Conservation (phyloP, 768 basidiomycete genomes). For the Cantharellus cinnabarinus region DNA sequence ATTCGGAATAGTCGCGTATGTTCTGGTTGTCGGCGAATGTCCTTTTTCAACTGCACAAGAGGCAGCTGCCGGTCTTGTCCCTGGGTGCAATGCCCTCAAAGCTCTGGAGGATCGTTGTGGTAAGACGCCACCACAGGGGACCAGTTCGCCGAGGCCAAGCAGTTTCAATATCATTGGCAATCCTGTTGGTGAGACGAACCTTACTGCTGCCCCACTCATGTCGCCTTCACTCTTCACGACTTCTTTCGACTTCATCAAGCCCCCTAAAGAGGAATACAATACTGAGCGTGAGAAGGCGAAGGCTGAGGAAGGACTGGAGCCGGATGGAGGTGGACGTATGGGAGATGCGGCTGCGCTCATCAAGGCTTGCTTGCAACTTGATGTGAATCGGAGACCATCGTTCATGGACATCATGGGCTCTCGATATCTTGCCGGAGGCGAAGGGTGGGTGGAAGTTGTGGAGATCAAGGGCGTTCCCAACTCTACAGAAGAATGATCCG, state of each 20-base stretch:
- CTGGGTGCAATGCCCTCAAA: conserved; percentile 13
- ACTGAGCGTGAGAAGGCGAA: conserved; percentile 40
- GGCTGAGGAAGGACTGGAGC: conserved; percentile 47
- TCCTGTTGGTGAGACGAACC: conserved; percentile 20
- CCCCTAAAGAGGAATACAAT: conserved; percentile 29
- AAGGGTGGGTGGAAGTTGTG: conserved; percentile 41
- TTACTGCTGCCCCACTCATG: conserved; percentile 28
- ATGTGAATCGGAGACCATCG: conserved; percentile 55
- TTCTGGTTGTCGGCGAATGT: conserved; percentile 80
- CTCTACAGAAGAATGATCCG: too few relatives aligned
- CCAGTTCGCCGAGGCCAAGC: background rate
- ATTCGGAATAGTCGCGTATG: conserved; percentile 89
- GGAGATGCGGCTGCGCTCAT: conserved; percentile 76
- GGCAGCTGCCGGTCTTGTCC: conserved; percentile 59
- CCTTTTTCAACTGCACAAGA: conserved; percentile 82
- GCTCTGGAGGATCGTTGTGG: conserved; percentile 11
- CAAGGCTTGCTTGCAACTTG: conserved; percentile 64
- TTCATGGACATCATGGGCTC: conserved; percentile 67
- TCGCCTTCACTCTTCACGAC: conserved; percentile 21
- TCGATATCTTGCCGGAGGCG: conserved; percentile 57
- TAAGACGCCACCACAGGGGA: background rate
- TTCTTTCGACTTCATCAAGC: conserved; percentile 27
- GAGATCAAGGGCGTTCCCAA: conserved; percentile 1
- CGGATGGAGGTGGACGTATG: conserved; percentile 65
- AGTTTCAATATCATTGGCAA: background rate